Evolutionary conservation across 2,329 filamentous ascomycete species (phyloP).

Genomic region (Ilyonectria robusta): DNA sequence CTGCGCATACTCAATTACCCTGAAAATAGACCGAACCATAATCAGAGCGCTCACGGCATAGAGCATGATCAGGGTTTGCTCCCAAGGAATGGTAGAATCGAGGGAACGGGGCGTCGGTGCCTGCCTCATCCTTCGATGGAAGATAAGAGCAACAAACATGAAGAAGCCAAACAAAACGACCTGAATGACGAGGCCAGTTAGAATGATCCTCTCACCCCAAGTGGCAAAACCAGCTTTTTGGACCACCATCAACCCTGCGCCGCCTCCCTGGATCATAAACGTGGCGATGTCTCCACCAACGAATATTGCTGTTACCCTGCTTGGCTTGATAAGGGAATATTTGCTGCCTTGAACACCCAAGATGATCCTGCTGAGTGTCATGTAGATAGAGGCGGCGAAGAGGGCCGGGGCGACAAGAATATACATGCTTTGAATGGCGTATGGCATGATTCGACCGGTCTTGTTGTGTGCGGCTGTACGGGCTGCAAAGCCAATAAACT

Average conservation of each 20-base stretch:
- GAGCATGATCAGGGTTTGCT: not conserved
- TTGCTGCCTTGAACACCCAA: constrained; percentile 53
- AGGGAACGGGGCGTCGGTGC: not conserved
- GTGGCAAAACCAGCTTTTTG: constrained; percentile 49
- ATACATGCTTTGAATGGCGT: constrained; percentile 53
- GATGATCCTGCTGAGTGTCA: constrained; percentile 5
- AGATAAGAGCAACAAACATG: constrained; percentile 42
- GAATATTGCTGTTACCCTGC: constrained; percentile 38
- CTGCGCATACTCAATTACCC: constrained; percentile 5
- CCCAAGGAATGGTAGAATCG: not conserved
- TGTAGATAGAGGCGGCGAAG: constrained; percentile 57
- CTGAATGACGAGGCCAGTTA: constrained; percentile 67
- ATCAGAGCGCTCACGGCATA: constrained; percentile 5
- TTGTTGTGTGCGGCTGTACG: not conserved
- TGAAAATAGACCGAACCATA: constrained; percentile 5
- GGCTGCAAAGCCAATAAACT: not conserved
- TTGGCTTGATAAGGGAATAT: not conserved
- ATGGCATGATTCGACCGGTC: constrained; percentile 35
- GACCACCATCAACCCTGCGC: constrained; percentile 49
- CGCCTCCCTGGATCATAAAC: constrained; percentile 30
- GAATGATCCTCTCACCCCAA: constrained; percentile 57
- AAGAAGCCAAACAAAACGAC: constrained; percentile 68
- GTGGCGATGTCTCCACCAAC: constrained; percentile 37
- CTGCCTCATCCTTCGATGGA: not conserved
- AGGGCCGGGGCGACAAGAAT: constrained; percentile 54